A percentile compares a stretch with the other conserved stretches of the same genome.
Evolutionary conservation across 495 filamentous ascomycete species (phyloP).

Genomic region (Xylaria castorea): DNA sequence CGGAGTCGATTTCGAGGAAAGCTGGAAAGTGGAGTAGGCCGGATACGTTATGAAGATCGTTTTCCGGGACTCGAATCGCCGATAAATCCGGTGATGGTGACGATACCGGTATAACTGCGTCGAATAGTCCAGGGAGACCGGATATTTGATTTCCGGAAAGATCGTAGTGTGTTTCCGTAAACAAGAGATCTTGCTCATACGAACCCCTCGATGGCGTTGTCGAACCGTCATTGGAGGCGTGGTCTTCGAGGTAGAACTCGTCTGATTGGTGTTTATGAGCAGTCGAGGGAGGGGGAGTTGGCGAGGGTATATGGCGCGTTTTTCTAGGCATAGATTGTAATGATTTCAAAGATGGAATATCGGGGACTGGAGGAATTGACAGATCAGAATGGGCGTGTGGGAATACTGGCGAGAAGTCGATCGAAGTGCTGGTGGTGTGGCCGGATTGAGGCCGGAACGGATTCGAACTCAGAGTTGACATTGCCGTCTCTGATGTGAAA

Average conservation of each 20-base stretch:
- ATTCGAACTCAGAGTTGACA: conserved; percentile 48
- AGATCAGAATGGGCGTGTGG: not conserved
- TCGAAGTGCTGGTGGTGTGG: conserved; percentile 52
- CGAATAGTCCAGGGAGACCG: conserved; percentile 48
- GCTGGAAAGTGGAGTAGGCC: conserved; percentile 28
- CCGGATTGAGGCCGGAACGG: conserved; percentile 47
- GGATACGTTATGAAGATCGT: conserved; percentile 21
- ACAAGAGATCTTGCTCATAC: conserved; percentile 54
- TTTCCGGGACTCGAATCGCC: conserved; percentile 13
- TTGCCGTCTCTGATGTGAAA: conserved; percentile 48
- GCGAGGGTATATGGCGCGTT: not conserved
- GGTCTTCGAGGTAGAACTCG: conserved; percentile 27
- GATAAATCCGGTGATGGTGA: conserved; percentile 18
- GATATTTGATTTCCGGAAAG: conserved; percentile 44
- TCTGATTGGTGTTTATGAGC: not conserved
- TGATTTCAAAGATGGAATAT: not conserved
- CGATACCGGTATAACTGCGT: conserved; percentile 24
- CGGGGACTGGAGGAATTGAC: conserved; percentile 13
- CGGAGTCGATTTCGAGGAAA: conserved; percentile 31
- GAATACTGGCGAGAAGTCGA: conserved; percentile 42
- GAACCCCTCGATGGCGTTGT: conserved; percentile 37
- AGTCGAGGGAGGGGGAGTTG: not conserved
- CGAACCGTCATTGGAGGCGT: conserved; percentile 26
- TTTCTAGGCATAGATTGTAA: not conserved
- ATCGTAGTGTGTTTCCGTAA: conserved; percentile 48